A percentile compares a stretch with the other conserved stretches of the same genome.
These are phyloP conservation scores for Hypoxylon rickii DNA, from an alignment of 495 filamentous ascomycete species.

Conservation along the genomic window DNA sequence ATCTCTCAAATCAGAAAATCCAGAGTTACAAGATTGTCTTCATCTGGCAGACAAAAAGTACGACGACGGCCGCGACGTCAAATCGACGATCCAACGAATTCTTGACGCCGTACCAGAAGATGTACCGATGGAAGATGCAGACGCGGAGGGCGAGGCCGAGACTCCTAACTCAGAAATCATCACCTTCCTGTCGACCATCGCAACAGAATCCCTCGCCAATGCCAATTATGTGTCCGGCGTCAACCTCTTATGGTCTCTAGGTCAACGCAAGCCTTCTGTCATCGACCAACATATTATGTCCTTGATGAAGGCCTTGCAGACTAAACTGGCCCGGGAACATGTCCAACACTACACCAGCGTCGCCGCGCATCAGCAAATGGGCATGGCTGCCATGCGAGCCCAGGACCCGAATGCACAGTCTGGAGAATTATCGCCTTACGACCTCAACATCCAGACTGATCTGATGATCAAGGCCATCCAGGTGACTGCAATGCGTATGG, in stretches of 20 bases:
- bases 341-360: conserved; percentile 71
- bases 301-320: conserved; percentile 90
- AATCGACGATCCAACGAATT: conserved; percentile 76
- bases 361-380: conserved; percentile 46
- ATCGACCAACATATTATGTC: conserved; percentile 86
- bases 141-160: conserved; percentile 78
- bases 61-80: conserved; percentile 62
- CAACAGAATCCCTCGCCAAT: conserved; percentile 78
- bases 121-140: conserved; percentile 83
- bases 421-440: conserved; percentile 69
- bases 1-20: conserved; percentile 79
- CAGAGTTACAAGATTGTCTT: conserved; percentile 90
- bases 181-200: conserved; percentile 76
- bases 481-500: conserved; percentile 87
- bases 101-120: conserved; percentile 91
- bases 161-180: conserved; percentile 77
- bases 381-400: conserved; percentile 45
- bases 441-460: conserved; percentile 81
- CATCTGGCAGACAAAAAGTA: conserved; percentile 70
- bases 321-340: conserved; percentile 93
- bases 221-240: conserved; percentile 82
- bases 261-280: conserved; percentile 77
- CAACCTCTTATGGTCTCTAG: conserved; percentile 89
- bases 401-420: conserved; percentile 54
- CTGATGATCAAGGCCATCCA: conserved; percentile 94